Percentiles rank a stretch among this genome's conserved stretches.
phyloP scores from a whole-genome alignment of 2,329 filamentous ascomycete species.

The Alternaria arborescens region DNA sequence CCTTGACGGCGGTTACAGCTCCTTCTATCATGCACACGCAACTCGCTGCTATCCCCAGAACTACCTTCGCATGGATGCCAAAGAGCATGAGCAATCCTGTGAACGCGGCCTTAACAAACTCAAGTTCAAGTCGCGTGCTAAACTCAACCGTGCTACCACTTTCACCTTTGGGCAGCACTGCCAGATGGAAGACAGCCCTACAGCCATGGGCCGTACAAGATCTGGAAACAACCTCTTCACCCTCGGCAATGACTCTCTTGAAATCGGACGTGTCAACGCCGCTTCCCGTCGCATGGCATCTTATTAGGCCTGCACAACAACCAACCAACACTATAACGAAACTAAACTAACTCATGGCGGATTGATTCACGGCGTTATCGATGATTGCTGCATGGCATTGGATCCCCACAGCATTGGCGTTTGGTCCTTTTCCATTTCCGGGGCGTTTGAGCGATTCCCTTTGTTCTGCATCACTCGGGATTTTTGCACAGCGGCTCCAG shows the following conservation, averaged over 20 bases:
- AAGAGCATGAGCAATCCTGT: slow-evolving; percentile 90
- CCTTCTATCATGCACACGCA: slow-evolving; percentile 83
- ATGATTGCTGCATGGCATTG: slow-evolving; percentile 45
- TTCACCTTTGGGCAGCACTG: slow-evolving; percentile 89
- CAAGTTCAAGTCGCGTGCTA: slow-evolving; percentile 76
- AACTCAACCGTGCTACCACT: slow-evolving; percentile 86
- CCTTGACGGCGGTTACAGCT: slow-evolving; percentile 93
- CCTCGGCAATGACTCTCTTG: slow-evolving; percentile 43
- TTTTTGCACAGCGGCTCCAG: slow-evolving; percentile 34
- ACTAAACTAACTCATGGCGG: slow-evolving; percentile 44
- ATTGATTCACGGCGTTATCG: slow-evolving; percentile 49
- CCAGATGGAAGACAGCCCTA: slow-evolving; percentile 71
- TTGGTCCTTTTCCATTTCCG: slow-evolving; percentile 38
- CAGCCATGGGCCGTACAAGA: slow-evolving; percentile 50
- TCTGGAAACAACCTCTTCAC: slow-evolving; percentile 43
- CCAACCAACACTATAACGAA: slow-evolving; percentile 43
- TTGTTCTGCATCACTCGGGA: slow-evolving; percentile 38
- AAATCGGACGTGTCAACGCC: slow-evolving; percentile 37
- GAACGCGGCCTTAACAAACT: slow-evolving; percentile 94
- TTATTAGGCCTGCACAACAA: slow-evolving; percentile 39
- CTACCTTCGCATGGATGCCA: slow-evolving; percentile 95
- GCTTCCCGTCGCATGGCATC: slow-evolving; percentile 50
- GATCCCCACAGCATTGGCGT: slow-evolving; percentile 46
- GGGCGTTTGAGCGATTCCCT: slow-evolving; percentile 50
- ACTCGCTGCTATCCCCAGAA: slow-evolving; percentile 89